phyloP scores from a whole-genome alignment of 2,329 filamentous ascomycete species.

The Fusarium circinatum region DNA sequence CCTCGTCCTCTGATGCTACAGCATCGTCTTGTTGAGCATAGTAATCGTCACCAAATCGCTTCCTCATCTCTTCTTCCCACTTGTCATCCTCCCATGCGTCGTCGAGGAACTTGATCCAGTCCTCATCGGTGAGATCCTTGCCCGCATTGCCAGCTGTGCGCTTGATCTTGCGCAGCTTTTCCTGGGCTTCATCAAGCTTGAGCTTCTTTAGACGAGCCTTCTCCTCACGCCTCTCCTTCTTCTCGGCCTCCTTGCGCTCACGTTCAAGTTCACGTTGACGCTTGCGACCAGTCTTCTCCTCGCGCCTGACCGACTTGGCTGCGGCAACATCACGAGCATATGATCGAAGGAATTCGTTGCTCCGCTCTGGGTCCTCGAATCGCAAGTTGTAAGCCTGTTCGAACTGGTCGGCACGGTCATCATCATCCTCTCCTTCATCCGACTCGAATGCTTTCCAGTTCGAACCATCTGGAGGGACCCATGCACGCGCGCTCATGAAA shows the following conservation, averaged over 20 bases:
- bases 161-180: slow-evolving; percentile 88
- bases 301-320: slow-evolving; percentile 84
- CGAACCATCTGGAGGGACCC: slow-evolving; percentile 76
- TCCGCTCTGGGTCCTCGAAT: slow-evolving; percentile 90
- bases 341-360: slow-evolving; percentile 87
- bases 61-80: slow-evolving; percentile 92
- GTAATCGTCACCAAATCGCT: slow-evolving; percentile 89
- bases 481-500: slow-evolving; percentile 91
- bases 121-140: slow-evolving; percentile 74
- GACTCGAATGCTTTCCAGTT: slow-evolving; percentile 88
- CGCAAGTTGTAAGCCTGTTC: slow-evolving; percentile 95
- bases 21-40: slow-evolving; percentile 79
- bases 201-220: slow-evolving; percentile 85
- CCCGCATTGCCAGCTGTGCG: slow-evolving; percentile 84
- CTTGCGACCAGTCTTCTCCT: slow-evolving; percentile 81
- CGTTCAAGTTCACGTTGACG: slow-evolving; percentile 82
- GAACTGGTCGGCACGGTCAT: slow-evolving; percentile 81
- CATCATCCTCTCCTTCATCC: slow-evolving; percentile 84
- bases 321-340: slow-evolving; percentile 89
- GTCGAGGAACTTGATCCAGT: slow-evolving; percentile 87
- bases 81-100: slow-evolving; percentile 87
- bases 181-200: slow-evolving; percentile 89
- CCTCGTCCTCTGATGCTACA: slow-evolving; percentile 72
- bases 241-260: slow-evolving; percentile 81
- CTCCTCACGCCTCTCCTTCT: slow-evolving; percentile 79